These are phyloP conservation scores for Micractinium conductrix DNA, from an alignment of 139 green algal genomes.

Conservation along the genomic window DNA sequence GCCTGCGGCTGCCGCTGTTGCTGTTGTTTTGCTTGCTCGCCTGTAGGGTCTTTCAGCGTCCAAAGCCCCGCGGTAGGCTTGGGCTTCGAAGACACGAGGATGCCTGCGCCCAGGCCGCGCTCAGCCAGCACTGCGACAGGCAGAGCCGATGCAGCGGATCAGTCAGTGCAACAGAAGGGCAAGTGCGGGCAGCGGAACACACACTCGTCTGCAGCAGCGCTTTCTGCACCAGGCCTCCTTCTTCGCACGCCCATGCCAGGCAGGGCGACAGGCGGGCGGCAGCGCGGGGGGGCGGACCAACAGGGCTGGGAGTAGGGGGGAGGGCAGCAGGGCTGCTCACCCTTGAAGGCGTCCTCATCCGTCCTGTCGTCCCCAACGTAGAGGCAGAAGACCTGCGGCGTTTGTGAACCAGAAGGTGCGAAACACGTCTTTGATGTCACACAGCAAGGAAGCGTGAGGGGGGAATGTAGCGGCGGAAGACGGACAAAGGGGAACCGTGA, in stretches of 20 bases:
- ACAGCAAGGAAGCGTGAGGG: no score
- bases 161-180: neutral
- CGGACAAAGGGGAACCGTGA: no score
- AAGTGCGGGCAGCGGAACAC: neutral
- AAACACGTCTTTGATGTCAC: no score
- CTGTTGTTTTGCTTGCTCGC: conserved; percentile 46
- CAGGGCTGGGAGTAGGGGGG: no score
- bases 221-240: no score
- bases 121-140: conserved; percentile 37
- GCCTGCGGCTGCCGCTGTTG: no score
- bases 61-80: conserved; percentile 82
- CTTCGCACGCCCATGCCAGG: no score
- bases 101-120: conserved; percentile 60
- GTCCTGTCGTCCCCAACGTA: conserved; percentile 98
- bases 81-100: conserved; percentile 84
- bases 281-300: no score
- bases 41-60: conserved; percentile 73
- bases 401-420: no score
- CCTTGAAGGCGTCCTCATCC: conserved; percentile 97
- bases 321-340: neutral
- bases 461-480: no score
- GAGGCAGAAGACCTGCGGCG: conserved; percentile 84
- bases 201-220: no score
- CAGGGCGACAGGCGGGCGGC: no score
- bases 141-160: neutral